Percentiles rank a stretch among this genome's conserved stretches.
phyloP scores from a whole-genome alignment of 78 protist species.

The Dictyostelium citrinum region DNA sequence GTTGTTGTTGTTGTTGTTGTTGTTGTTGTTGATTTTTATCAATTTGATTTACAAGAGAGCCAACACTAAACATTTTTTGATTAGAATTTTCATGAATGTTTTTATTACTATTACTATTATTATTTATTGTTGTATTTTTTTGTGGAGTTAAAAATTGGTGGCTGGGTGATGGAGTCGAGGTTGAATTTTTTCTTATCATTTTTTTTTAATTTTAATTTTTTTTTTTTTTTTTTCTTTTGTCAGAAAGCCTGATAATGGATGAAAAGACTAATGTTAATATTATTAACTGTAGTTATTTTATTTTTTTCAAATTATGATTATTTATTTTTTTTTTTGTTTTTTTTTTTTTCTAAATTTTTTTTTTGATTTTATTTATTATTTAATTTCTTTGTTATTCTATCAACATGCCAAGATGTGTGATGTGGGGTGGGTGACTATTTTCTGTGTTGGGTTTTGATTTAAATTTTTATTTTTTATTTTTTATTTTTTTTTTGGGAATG shows the following conservation, averaged over 20 bases:
- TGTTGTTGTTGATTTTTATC: neutral
- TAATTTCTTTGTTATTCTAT: constrained; percentile 1
- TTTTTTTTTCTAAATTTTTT: neutral
- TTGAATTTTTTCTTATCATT: neutral
- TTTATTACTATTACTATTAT: neutral
- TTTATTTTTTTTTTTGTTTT: neutral
- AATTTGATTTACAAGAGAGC: neutral
- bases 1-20: neutral
- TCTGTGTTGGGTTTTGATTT: too few relatives aligned
- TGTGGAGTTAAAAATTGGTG: neutral
- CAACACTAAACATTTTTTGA: neutral
- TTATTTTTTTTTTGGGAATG: too few relatives aligned
- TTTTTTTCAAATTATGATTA: too few relatives aligned
- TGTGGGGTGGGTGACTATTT: too few relatives aligned
- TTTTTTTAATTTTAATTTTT: neutral
- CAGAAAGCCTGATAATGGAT: neutral
- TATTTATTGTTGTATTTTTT: neutral
- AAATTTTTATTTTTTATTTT: too few relatives aligned
- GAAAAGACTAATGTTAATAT: too few relatives aligned
- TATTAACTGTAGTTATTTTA: too few relatives aligned
- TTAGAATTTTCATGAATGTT: neutral
- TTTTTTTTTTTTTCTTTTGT: neutral
- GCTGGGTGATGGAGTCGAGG: neutral
- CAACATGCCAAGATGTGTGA: too few relatives aligned
- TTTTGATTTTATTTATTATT: too few relatives aligned